Percentiles rank a stretch among this genome's conserved stretches.
phyloP scores from a whole-genome alignment of 2,329 filamentous ascomycete genomes.

The Trichophyton rubrum region DNA sequence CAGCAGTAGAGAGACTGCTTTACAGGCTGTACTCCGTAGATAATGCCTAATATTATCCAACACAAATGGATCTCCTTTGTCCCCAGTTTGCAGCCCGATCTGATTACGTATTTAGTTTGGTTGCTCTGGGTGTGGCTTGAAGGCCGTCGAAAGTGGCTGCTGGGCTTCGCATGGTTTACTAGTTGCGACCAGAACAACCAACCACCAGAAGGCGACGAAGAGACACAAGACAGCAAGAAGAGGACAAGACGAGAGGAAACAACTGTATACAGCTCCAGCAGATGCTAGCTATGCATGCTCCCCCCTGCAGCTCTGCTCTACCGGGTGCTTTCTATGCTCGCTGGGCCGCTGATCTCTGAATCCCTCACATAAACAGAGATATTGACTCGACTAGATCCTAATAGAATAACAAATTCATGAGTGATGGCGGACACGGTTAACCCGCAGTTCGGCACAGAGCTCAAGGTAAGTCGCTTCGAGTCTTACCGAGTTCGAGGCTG shows the following conservation, averaged over 20 bases:
- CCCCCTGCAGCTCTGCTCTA: not conserved
- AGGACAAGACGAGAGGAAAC: not conserved
- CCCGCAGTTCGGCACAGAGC: conserved; percentile 81
- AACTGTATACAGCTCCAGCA: not conserved
- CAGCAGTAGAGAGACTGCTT: no score
- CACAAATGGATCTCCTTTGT: not conserved
- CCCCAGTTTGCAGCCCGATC: not conserved
- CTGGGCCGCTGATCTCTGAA: not conserved
- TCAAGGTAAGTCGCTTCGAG: conserved; percentile 51
- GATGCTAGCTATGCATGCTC: conserved; percentile 1
- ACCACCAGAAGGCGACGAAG: not conserved
- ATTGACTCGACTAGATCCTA: not conserved
- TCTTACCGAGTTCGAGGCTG: not conserved
- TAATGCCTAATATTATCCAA: no score
- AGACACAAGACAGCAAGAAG: not conserved
- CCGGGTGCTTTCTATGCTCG: not conserved
- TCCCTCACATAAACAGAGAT: not conserved
- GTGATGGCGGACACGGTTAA: conserved; percentile 67
- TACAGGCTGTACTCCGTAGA: no score
- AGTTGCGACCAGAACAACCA: not conserved
- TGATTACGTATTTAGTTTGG: not conserved
- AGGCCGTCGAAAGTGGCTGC: not conserved
- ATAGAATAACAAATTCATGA: not conserved
- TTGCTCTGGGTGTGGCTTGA: not conserved
- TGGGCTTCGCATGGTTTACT: not conserved